Evolutionary conservation across 176 grass and related monocot species (phyloP), one percentile per base, ranked within the genome.

Genomic region (Bolboschoenus planiculmis): DNA sequence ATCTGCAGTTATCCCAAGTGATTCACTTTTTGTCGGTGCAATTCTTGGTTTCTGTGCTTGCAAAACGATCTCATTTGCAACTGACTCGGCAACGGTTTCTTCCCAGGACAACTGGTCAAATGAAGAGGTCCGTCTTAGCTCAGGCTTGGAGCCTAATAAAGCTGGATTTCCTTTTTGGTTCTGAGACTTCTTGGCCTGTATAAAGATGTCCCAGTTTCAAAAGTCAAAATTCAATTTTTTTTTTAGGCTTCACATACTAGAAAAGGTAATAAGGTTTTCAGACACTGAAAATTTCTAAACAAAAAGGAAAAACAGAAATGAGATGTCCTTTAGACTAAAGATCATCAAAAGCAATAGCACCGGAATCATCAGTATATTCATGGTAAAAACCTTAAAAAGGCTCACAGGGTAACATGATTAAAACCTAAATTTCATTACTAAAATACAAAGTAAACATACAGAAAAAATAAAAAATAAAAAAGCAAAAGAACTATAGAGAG

Each of bases 1-100:
- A 90, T 97, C 94, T 11, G 40, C 16, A 62, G 77, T 16, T 39
- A 71, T 24, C n/a, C 62, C 61, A 6, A 89, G 72, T 18, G 54
- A 29, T 46, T 63, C 56, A 46, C 74, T 55, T 85, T 88, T 83
- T 60, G 81, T 56, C 56, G 90, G 83, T 48, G 40, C 46, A 81
- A 84, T 48, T 27, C 82, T 86, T 47, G 90, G 85, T 71, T 62
- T 83, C 65, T 94, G 88, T 27, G 87, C 85, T 91, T 97, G 92
- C 70, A 88, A 87, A 75, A 97, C 78, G 54, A 97, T 87, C 86
- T 97, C 95, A 33, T 97, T 94, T 75, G 95, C 88, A 60, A 97
- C 88, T 76, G 95, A 93, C 33, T 98, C 95, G 9, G 95, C 95
- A 73, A 98, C 88, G 66, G 92, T 91, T 88, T 98, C 95, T 88